Conservation (phyloP, 345 rosid species). For the Murraya koenigii region DNA sequence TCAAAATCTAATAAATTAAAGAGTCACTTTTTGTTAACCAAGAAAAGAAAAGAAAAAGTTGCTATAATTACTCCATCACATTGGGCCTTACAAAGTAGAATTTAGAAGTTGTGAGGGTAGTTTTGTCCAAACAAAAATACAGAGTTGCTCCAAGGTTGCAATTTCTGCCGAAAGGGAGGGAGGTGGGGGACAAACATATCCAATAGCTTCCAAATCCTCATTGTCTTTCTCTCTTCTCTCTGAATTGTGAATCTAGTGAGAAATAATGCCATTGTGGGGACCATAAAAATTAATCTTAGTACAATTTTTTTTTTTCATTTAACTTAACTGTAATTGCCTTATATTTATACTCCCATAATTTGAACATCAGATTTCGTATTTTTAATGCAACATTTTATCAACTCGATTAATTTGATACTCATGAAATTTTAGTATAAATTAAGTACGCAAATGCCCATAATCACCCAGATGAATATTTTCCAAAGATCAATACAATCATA, state of each 20-base stretch:
- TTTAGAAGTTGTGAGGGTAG: conserved; percentile 2
- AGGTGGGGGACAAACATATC: conserved; percentile 29
- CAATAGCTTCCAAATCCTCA: conserved; percentile 26
- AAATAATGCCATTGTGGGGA: conserved; percentile 36
- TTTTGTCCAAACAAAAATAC: background rate
- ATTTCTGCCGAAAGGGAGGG: background rate
- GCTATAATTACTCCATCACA: background rate
- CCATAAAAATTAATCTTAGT: conserved; percentile 8
- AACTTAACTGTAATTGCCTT: too few relatives aligned
- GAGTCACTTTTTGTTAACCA: too few relatives aligned
- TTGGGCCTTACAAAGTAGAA: background rate
- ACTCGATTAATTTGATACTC: too few relatives aligned
- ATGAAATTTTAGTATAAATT: background rate
- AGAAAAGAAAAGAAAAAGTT: background rate
- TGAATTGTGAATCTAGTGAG: conserved; percentile 19
- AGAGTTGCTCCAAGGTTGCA: background rate
- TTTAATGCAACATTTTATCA: too few relatives aligned
- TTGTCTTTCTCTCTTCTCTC: background rate
- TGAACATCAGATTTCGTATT: too few relatives aligned
- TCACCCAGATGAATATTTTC: background rate
- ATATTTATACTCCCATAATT: too few relatives aligned
- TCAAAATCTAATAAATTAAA: background rate
- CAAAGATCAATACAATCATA: background rate
- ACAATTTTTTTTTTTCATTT: background rate
- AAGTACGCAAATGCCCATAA: background rate